A percentile compares a stretch with the other conserved stretches of the same genome.
Evolutionary conservation across 1,284 basidiomycete genomes (phyloP).

Genomic region (Austroboletus rostrupii): DNA sequence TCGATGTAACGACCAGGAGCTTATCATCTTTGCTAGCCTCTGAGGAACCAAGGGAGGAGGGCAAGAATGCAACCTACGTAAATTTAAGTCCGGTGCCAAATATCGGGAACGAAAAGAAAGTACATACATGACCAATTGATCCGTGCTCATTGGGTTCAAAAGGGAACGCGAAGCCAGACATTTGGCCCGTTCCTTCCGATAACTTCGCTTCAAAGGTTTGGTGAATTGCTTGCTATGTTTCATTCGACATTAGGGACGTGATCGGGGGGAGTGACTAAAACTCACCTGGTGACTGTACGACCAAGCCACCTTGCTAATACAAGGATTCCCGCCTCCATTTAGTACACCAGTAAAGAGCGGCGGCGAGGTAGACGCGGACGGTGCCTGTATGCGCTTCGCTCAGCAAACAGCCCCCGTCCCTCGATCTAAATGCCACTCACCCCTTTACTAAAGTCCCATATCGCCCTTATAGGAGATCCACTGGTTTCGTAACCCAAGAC

Average conservation of each 20-base stretch:
- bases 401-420: not conserved
- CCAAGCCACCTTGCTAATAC: slow-evolving; percentile 75
- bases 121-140: slow-evolving; percentile 62
- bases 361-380: slow-evolving; percentile 38
- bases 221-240: slow-evolving; percentile 43
- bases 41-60: slow-evolving; percentile 29
- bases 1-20: slow-evolving; percentile 66
- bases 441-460: slow-evolving; percentile 59
- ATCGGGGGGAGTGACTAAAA: slow-evolving; percentile 14
- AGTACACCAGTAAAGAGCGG: slow-evolving; percentile 61
- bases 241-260: not conserved
- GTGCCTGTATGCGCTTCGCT: slow-evolving; percentile 27
- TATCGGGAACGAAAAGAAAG: not conserved
- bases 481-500: slow-evolving; percentile 45
- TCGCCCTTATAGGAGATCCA: slow-evolving; percentile 40
- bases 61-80: slow-evolving; percentile 54
- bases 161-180: slow-evolving; percentile 63
- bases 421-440: slow-evolving; percentile 34
- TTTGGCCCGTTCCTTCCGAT: slow-evolving; percentile 50
- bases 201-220: slow-evolving; percentile 60
- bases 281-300: slow-evolving; percentile 55
- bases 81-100: slow-evolving; percentile 4
- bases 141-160: slow-evolving; percentile 75
- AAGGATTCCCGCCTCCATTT: slow-evolving; percentile 53
- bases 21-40: slow-evolving; percentile 39